These are phyloP conservation scores for Tuber umbilicatum DNA, from an alignment of 495 filamentous ascomycete genomes.

Conservation along the genomic window DNA sequence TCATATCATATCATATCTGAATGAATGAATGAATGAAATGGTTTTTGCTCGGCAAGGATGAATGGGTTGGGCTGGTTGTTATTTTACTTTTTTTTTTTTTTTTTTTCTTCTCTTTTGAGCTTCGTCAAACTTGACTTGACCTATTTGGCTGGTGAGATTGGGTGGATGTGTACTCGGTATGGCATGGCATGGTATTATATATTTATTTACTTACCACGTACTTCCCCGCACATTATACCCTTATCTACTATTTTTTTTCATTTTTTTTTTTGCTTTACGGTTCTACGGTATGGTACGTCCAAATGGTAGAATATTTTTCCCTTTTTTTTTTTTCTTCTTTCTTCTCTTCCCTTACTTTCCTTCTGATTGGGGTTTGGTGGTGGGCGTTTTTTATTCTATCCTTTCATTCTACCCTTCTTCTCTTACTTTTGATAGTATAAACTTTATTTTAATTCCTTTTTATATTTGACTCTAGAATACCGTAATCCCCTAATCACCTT, in stretches of 20 bases:
- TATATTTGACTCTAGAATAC: background rate
- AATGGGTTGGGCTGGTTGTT: background rate
- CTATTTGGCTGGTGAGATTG: background rate
- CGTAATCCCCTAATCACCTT: too few relatives aligned
- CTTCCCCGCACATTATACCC: background rate
- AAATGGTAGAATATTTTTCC: background rate
- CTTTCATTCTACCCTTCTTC: background rate
- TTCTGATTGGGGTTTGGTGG: slow-evolving; percentile 10
- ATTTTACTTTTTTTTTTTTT: background rate
- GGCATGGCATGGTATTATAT: background rate
- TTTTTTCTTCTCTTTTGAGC: background rate
- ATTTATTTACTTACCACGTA: background rate
- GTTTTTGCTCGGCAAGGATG: background rate
- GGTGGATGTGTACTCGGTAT: background rate
- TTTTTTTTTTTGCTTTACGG: background rate
- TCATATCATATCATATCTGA: background rate
- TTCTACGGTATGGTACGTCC: background rate
- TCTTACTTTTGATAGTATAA: background rate
- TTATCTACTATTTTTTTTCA: background rate
- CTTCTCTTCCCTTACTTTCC: slow-evolving; percentile 12
- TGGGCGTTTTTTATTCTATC: slow-evolving; percentile 14
- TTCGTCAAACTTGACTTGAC: background rate
- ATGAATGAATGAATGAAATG: background rate
- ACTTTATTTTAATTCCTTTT: background rate
- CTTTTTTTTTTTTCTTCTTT: slow-evolving; percentile 10